These are phyloP conservation scores for Guadua angustifolia DNA, from an alignment of 176 grass and related monocot species.

Conservation along the genomic window DNA sequence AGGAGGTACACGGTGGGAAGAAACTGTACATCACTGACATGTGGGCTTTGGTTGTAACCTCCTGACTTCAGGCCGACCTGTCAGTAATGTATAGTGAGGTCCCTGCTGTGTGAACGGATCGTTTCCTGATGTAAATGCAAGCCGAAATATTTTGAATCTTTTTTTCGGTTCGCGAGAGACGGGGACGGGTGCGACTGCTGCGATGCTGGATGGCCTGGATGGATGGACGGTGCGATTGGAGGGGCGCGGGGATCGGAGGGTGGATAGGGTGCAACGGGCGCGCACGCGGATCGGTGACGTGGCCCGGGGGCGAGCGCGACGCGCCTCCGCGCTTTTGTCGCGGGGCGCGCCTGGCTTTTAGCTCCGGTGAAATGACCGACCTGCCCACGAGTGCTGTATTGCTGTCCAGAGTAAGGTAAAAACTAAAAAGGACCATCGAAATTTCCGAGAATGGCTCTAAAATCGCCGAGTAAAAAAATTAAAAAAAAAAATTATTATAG, in stretches of 20 bases:
- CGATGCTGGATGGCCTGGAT: not conserved
- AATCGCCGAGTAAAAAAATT: too few species aligned
- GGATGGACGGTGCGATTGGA: conserved; percentile 44
- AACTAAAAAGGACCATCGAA: too few species aligned
- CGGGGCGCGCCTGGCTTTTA: conserved; percentile 25
- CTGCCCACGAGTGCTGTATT: not conserved
- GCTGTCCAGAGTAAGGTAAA: not conserved
- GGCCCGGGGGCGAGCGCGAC: conserved; percentile 27
- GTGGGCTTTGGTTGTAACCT: rapidly evolving
- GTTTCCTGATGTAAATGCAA: not conserved
- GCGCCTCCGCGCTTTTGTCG: conserved; percentile 29
- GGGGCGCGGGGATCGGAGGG: conserved; percentile 35
- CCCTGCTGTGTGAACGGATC: not conserved
- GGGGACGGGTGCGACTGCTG: not conserved
- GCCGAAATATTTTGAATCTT: not conserved
- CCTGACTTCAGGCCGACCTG: rapidly evolving
- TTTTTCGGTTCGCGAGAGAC: not conserved
- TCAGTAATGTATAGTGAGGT: rapidly evolving
- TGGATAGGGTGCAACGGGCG: not conserved
- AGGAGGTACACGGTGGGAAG: rapidly evolving
- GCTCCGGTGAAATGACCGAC: not conserved
- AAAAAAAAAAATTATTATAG: too few species aligned
- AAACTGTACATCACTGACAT: not conserved
- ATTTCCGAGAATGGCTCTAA: too few species aligned
- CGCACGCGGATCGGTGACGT: conserved; percentile 72